Percentiles rank a stretch among this genome's conserved stretches.
Conservation (phyloP, 1,139 yeast species). For the Protomyces macrosporus region DNA sequence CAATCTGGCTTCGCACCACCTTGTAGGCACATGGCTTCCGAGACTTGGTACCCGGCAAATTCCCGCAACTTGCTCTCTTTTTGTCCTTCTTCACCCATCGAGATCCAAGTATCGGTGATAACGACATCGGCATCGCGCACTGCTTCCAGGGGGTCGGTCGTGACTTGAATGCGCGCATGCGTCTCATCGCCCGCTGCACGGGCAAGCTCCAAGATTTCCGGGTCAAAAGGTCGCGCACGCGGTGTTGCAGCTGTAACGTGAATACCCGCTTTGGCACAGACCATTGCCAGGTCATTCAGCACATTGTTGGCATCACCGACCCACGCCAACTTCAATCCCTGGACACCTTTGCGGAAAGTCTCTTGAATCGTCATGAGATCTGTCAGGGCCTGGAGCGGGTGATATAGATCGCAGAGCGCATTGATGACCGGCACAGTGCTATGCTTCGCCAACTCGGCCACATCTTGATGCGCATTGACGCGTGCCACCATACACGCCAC, state of each 20-base stretch:
- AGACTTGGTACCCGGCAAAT: slow-evolving; percentile 81
- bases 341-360: slow-evolving; percentile 49
- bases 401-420: slow-evolving; percentile 85
- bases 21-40: slow-evolving; percentile 52
- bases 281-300: slow-evolving; percentile 87
- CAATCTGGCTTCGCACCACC: slow-evolving; percentile 61
- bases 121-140: slow-evolving; percentile 67
- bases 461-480: slow-evolving; percentile 78
- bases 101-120: slow-evolving; percentile 96
- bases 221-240: slow-evolving; percentile 57
- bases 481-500: slow-evolving; percentile 94
- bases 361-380: slow-evolving; percentile 84
- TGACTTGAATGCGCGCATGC: slow-evolving; percentile 54
- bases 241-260: slow-evolving; percentile 83
- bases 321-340: slow-evolving; percentile 74
- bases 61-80: slow-evolving; percentile 65
- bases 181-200: slow-evolving; percentile 49
- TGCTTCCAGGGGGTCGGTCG: slow-evolving; percentile 69
- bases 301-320: slow-evolving; percentile 96
- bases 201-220: slow-evolving; percentile 55
- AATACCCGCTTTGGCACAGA: slow-evolving; percentile 79
- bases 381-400: slow-evolving; percentile 92
- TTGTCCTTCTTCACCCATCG: slow-evolving; percentile 94
- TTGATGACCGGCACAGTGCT: slow-evolving; percentile 88
- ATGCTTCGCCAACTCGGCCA: slow-evolving; percentile 57